These are phyloP conservation scores for Gracilariopsis chorda DNA, from an alignment of 23 red algal species.

Conservation along the genomic window DNA sequence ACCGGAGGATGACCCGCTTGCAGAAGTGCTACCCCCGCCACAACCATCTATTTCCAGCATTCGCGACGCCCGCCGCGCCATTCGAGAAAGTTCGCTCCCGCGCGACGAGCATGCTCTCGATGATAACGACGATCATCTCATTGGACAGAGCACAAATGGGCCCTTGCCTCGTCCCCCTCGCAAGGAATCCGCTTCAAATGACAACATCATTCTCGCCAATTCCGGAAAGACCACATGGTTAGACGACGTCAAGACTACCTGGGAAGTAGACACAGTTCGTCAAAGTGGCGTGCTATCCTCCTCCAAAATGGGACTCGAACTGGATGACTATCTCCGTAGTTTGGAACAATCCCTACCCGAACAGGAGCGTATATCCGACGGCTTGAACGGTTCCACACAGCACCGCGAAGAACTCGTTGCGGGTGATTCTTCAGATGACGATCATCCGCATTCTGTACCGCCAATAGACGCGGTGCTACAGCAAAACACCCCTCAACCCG, in stretches of 20 bases:
- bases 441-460: neutral
- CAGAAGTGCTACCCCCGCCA: neutral
- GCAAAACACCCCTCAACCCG: neutral
- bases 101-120: neutral
- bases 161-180: neutral
- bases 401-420: neutral
- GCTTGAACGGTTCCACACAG: neutral
- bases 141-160: conserved; percentile 54
- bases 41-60: conserved; percentile 56
- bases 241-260: conserved; percentile 54
- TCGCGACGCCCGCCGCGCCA: conserved; percentile 12
- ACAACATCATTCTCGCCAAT: neutral
- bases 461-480: neutral
- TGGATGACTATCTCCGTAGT: neutral
- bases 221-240: conserved; percentile 28
- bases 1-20: neutral
- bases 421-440: neutral
- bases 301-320: conserved; percentile 2
- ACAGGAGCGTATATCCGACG: neutral
- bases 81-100: neutral
- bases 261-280: conserved; percentile 52
- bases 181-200: neutral
- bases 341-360: neutral
- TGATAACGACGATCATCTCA: neutral
- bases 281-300: conserved; percentile 40